Conservation (phyloP, 2,329 filamentous ascomycete genomes). For the Scedosporium dehoogii region DNA sequence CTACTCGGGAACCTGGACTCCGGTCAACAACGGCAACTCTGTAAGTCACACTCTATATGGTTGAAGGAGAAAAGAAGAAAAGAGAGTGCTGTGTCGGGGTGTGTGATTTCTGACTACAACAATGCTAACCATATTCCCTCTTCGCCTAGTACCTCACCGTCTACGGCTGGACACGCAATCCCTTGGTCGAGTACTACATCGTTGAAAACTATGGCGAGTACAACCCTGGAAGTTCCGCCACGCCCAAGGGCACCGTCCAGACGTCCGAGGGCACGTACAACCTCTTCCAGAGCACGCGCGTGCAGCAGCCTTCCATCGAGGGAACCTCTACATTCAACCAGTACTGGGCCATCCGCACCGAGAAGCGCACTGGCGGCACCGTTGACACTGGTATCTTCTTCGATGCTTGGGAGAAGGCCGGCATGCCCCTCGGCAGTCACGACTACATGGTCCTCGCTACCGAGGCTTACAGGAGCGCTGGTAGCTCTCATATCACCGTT, state of each 20-base stretch:
- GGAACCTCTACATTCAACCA: conserved; percentile 41
- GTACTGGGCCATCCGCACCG: conserved; percentile 40
- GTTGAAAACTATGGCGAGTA: conserved; percentile 27
- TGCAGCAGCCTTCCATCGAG: conserved; percentile 35
- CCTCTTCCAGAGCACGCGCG: conserved; percentile 23
- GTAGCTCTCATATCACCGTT: conserved; percentile 36
- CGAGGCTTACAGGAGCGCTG: conserved; percentile 42
- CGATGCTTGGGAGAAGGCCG: conserved; percentile 38
- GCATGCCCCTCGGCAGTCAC: conserved; percentile 35
- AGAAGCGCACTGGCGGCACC: conserved; percentile 38
- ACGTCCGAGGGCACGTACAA: conserved; percentile 27
- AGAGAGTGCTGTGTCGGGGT: too few species aligned
- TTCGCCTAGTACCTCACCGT: conserved; percentile 20
- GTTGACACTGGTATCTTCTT: conserved; percentile 42
- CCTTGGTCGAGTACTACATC: conserved; percentile 27
- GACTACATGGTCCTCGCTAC: conserved; percentile 47
- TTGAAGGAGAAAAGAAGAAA: too few species aligned
- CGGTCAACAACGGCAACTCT: conserved; percentile 17
- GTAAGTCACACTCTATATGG: not conserved
- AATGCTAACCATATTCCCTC: not conserved
- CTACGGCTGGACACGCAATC: conserved; percentile 27
- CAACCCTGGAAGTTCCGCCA: conserved; percentile 23
- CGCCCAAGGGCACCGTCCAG: conserved; percentile 22
- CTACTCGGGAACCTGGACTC: conserved; percentile 20
- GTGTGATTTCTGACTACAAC: not conserved